These are phyloP conservation scores for Leishmania arabica DNA, from an alignment of 208 protist species.

Conservation along the genomic window DNA sequence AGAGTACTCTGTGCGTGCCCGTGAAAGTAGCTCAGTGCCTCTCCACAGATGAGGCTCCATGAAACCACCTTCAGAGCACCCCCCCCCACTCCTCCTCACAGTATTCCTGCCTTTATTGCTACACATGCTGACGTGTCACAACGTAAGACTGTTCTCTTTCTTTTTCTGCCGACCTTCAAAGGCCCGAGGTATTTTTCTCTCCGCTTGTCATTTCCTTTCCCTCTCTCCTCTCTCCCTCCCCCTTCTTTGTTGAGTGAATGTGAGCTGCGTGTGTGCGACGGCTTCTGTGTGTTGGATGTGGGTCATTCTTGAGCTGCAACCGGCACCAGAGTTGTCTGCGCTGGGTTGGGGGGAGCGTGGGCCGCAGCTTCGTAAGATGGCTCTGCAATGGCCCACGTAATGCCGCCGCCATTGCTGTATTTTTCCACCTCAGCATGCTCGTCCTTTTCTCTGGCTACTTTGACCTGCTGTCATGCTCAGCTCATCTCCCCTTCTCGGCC, in stretches of 20 bases:
- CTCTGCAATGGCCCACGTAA: background rate
- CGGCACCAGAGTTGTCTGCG: background rate
- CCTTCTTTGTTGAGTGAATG: background rate
- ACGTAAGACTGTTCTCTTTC: background rate
- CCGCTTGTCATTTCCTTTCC: background rate
- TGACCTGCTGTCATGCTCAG: background rate
- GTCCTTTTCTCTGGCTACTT: background rate
- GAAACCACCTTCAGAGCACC: background rate
- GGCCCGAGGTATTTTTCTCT: background rate
- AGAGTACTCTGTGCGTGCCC: background rate
- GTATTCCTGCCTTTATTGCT: background rate
- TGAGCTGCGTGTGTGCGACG: background rate
- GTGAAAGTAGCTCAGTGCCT: background rate
- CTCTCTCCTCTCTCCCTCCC: background rate
- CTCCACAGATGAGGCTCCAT: background rate
- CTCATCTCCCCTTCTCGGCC: background rate
- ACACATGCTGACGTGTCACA: background rate
- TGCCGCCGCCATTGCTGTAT: background rate
- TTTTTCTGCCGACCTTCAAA: background rate
- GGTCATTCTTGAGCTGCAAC: background rate
- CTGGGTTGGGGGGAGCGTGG: background rate
- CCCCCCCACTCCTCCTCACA: background rate
- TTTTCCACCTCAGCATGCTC: background rate
- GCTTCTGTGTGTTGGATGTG: background rate
- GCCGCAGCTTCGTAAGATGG: background rate